A percentile compares a stretch with the other conserved stretches of the same genome.
Evolutionary conservation across 441 rosid species (phyloP).

Genomic region (Pelargonium australe): DNA sequence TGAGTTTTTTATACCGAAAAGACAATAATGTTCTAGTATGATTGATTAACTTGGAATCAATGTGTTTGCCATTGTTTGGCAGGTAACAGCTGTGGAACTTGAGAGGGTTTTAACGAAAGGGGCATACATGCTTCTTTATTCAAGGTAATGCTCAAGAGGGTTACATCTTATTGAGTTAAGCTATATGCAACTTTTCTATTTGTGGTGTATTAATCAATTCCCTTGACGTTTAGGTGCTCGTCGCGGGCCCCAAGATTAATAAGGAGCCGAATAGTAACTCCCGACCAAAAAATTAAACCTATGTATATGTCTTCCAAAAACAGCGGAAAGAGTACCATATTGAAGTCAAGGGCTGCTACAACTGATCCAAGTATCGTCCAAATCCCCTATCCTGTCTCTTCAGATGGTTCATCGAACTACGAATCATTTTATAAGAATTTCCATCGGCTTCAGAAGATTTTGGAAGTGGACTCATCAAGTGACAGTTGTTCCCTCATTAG

Average conservation of each 20-base stretch:
- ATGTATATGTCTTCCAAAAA: not conserved
- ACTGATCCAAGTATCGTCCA: constrained; percentile 23
- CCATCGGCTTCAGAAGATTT: constrained; percentile 48
- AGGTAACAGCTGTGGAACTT: constrained; percentile 72
- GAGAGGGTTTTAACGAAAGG: constrained; percentile 65
- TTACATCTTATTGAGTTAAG: not conserved
- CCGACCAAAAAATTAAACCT: not conserved
- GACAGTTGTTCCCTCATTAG: constrained; percentile 77
- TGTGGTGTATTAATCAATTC: constrained; percentile 6
- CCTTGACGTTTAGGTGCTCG: constrained; percentile 56
- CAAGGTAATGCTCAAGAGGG: constrained; percentile 47
- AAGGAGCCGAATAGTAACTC: constrained; percentile 32
- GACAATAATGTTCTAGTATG: not conserved
- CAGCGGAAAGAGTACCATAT: constrained; percentile 15
- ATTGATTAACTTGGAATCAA: not conserved
- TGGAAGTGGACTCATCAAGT: constrained; percentile 78
- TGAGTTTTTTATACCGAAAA: not conserved
- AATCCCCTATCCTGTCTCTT: constrained; percentile 22
- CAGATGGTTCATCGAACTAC: constrained; percentile 46
- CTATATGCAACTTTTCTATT: not conserved
- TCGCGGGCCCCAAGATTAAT: constrained; percentile 74
- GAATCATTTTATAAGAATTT: constrained; percentile 63
- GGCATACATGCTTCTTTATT: constrained; percentile 85
- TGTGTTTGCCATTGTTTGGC: constrained; percentile 16
- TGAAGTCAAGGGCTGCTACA: constrained; percentile 30